These are phyloP conservation scores for Talinum fruticosum DNA, from an alignment of 148 eudicot genomes.

Conservation along the genomic window DNA sequence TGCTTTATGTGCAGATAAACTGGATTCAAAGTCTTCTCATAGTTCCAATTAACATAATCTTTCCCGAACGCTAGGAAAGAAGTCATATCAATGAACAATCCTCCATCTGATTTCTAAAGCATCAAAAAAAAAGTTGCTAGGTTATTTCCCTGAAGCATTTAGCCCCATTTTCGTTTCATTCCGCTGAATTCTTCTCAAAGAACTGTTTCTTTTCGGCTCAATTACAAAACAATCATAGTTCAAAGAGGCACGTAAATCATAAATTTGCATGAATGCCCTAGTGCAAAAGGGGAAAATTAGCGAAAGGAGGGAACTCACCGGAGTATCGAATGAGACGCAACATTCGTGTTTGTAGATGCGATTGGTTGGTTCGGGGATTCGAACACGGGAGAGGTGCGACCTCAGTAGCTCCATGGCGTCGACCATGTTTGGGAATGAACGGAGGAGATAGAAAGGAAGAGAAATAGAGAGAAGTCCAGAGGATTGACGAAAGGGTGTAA, in stretches of 20 bases:
- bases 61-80: slow-evolving; percentile 90
- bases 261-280: slow-evolving; percentile 5
- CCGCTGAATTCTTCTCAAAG: background rate
- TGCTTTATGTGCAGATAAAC: slow-evolving; percentile 89
- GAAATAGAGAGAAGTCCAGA: too few relatives aligned
- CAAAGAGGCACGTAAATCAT: background rate
- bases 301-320: slow-evolving; percentile 36
- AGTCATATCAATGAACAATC: slow-evolving; percentile 81
- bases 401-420: slow-evolving; percentile 74
- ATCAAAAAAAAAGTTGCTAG: background rate
- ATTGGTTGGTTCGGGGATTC: slow-evolving; percentile 92
- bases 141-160: background rate
- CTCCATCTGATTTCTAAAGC: slow-evolving; percentile 84
- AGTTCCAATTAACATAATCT: slow-evolving; percentile 86
- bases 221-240: slow-evolving; percentile 1
- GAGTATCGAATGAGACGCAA: slow-evolving; percentile 88
- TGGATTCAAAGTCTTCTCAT: slow-evolving; percentile 75
- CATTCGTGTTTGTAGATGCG: slow-evolving; percentile 95
- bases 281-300: too few relatives aligned
- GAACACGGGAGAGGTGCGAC: slow-evolving; percentile 73
- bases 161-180: background rate
- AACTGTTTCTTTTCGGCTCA: background rate
- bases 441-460: slow-evolving; percentile 10
- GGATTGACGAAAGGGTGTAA: too few relatives aligned
- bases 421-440: slow-evolving; percentile 24